Conservation (phyloP, 768 basidiomycete genomes). For the Austroboletus eburneus region DNA sequence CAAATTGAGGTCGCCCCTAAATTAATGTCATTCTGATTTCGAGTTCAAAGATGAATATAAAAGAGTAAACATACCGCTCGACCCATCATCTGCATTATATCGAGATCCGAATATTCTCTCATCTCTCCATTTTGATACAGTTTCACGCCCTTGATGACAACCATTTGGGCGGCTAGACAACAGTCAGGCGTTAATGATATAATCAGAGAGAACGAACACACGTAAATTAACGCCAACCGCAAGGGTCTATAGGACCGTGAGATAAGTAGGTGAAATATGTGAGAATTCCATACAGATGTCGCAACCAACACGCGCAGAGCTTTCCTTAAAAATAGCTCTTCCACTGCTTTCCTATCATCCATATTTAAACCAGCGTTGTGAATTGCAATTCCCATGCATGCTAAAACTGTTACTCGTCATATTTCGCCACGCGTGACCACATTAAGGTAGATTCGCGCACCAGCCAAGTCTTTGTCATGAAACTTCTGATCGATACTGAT, state of each 20-base stretch:
- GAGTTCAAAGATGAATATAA: background rate
- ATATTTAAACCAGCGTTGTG: slow-evolving; percentile 86
- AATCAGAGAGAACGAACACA: slow-evolving; percentile 33
- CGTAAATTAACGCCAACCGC: slow-evolving; percentile 97
- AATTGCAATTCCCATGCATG: slow-evolving; percentile 73
- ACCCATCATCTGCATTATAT: slow-evolving; percentile 95
- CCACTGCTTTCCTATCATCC: slow-evolving; percentile 69
- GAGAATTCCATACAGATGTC: slow-evolving; percentile 62
- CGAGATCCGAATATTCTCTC: slow-evolving; percentile 86
- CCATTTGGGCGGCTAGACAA: slow-evolving; percentile 78
- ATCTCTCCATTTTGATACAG: slow-evolving; percentile 66
- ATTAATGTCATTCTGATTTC: background rate
- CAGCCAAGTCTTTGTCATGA: slow-evolving; percentile 61
- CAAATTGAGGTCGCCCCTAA: slow-evolving; percentile 89
- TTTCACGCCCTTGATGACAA: slow-evolving; percentile 89
- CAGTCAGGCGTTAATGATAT: background rate
- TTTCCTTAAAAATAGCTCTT: slow-evolving; percentile 67
- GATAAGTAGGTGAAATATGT: background rate
- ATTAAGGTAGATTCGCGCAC: slow-evolving; percentile 13
- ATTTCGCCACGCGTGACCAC: background rate
- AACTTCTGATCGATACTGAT: slow-evolving; percentile 54
- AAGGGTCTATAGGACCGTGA: slow-evolving; percentile 59
- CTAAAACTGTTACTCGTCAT: slow-evolving; percentile 46
- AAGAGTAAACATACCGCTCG: slow-evolving; percentile 59
- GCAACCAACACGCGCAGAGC: slow-evolving; percentile 66